Percentiles rank a stretch among this genome's conserved stretches.
phyloP scores from a whole-genome alignment of 306 rosid species.

The Medicago truncatula region MtrunA17r5.0-ANR NC_053048.1:41223501-41224000 shows the following conservation, averaged over 20 bases:
- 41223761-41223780: background rate
- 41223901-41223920: background rate
- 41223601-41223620: constrained; percentile 76
- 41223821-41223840: background rate
- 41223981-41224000: too few species aligned
- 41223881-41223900: background rate
- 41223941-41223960: background rate
- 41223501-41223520: background rate
- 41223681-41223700: constrained; percentile 69
- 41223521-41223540: background rate
- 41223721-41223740: constrained; percentile 79
- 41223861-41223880: background rate
- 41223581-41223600: constrained; percentile 66
- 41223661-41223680: constrained; percentile 75
- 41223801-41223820: too few species aligned
- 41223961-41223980: background rate
- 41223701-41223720: constrained; percentile 43
- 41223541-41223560: constrained; percentile 48
- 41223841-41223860: background rate
- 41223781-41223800: too few species aligned
- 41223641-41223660: constrained; percentile 69
- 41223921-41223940: background rate
- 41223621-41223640: constrained; percentile 52
- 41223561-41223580: constrained; percentile 89
- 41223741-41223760: constrained; percentile 89